phyloP scores from a whole-genome alignment of 2,329 filamentous ascomycete genomes.

The Echinosphaeria canescens region DNA sequence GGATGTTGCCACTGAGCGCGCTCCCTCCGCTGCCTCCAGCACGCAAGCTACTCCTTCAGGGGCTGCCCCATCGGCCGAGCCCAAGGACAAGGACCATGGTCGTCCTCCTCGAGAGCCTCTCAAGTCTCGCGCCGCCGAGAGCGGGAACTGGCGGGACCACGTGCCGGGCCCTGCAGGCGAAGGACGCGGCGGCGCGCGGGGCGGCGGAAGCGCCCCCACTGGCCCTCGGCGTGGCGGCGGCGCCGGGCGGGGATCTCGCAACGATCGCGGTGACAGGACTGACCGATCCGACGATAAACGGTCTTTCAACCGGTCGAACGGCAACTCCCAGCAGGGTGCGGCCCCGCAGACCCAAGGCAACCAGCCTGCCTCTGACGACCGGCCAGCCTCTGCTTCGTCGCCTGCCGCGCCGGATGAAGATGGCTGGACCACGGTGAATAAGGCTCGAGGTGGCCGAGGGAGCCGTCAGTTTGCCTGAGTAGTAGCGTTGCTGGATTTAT shows the following conservation, averaged over 20 bases:
- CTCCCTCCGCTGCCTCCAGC: no score
- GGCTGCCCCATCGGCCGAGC: no score
- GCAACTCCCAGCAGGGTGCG: constrained; percentile 11
- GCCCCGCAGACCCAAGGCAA: no score
- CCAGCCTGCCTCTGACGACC: no score
- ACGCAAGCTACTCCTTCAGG: no score
- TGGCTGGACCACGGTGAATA: constrained; percentile 35
- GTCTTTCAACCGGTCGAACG: constrained; percentile 12
- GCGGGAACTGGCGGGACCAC: constrained; percentile 41
- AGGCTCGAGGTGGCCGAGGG: constrained; percentile 13
- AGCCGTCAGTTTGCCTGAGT: constrained; percentile 4
- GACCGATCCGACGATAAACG: constrained; percentile 24
- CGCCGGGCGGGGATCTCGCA: constrained; percentile 19
- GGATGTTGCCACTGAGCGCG: constrained; percentile 17
- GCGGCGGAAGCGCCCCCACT: constrained; percentile 13
- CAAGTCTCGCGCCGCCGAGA: constrained; percentile 33
- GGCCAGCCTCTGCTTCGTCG: no score
- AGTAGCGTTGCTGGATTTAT: no score
- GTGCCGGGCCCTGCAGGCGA: constrained; percentile 26
- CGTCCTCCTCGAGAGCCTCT: constrained; percentile 11
- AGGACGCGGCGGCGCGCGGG: constrained; percentile 22
- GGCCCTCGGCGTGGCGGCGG: constrained; percentile 19
- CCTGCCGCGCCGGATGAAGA: constrained; percentile 28
- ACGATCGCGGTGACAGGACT: constrained; percentile 18
- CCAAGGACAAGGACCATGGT: constrained; percentile 22